phyloP scores from a whole-genome alignment of 2,329 filamentous ascomycete genomes.

The Aspergillus eucalypticola region DNA sequence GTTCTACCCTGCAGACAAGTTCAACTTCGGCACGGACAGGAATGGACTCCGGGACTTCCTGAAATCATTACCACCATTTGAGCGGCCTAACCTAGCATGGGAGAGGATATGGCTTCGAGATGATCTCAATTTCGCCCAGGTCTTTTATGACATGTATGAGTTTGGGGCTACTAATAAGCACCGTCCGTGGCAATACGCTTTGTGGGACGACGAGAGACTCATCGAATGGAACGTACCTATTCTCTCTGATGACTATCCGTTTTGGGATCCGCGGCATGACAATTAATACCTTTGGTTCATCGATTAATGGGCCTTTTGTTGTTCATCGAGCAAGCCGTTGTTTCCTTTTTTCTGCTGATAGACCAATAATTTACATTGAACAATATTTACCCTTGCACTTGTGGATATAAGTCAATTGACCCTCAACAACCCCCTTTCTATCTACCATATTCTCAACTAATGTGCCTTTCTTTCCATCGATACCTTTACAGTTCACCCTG shows the following conservation, averaged over 20 bases:
- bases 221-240: conserved; percentile 9
- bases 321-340: not conserved
- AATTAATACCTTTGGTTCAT: not conserved
- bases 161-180: no score
- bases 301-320: no score
- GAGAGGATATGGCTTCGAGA: conserved; percentile 1
- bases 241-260: not conserved
- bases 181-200: conserved; percentile 18
- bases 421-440: no score
- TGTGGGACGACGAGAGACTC: conserved; percentile 18
- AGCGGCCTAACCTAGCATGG: conserved; percentile 19
- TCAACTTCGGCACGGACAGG: conserved; percentile 9
- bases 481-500: no score
- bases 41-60: not conserved
- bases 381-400: no score
- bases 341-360: no score
- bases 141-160: not conserved
- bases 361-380: no score
- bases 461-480: no score
- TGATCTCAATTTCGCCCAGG: not conserved
- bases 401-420: no score
- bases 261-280: not conserved
- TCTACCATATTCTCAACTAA: no score
- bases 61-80: conserved; percentile 3
- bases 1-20: conserved; percentile 18